Base-by-base conservation (phyloP, 768 basidiomycete genomes). In the Mycena albidolilacea region DNA sequence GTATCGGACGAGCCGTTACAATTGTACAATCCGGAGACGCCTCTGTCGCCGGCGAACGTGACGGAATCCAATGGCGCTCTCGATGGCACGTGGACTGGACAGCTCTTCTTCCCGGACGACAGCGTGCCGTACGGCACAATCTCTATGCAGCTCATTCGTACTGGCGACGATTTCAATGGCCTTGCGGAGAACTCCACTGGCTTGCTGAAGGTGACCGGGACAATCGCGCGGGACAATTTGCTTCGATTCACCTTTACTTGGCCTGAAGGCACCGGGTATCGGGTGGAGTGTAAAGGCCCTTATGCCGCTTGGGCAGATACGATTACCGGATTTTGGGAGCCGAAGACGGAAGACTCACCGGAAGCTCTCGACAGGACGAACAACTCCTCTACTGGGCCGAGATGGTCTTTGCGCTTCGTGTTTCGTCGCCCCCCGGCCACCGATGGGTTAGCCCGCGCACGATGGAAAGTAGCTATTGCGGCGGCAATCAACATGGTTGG, bases 31-130 rank as follows among this genome's bases (percentile, higher is more conserved):
- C 30, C 30, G 54, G 66, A 72, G 14, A 44, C 41, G 4, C 60
- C 55, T 5, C 64, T 39, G n/a, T 19, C 43, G 4, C 60, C 66
- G 6, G 19, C 37, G 21, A 19, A 35, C 48, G n/a, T 61, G 9
- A 14, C 54, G 11, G 54, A 72, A n/a, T n/a, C 41, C 50, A 12
- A 43, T 43, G 7, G 12, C 41, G 41, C 65, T 1, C 61, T 72
- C 23, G 71, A 72, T 14, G 71, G 71, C 30, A 14, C 23, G 4
- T 72, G 71, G 71, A 64, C 62, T 2, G 71, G 71, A 9, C 71
- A 64, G 37, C 19, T 72, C 1, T 17, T 64, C 9, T 30, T 55
- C 12, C 54, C 54, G 0, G 66, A 46, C 44, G 37, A 46, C 2
- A 35, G 39, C 2, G 7, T 14, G 19, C n/a, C n/a, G 7, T 21